Base-by-base conservation (phyloP, 1,284 basidiomycete species). In the Rhodotorula glutinis region DNA sequence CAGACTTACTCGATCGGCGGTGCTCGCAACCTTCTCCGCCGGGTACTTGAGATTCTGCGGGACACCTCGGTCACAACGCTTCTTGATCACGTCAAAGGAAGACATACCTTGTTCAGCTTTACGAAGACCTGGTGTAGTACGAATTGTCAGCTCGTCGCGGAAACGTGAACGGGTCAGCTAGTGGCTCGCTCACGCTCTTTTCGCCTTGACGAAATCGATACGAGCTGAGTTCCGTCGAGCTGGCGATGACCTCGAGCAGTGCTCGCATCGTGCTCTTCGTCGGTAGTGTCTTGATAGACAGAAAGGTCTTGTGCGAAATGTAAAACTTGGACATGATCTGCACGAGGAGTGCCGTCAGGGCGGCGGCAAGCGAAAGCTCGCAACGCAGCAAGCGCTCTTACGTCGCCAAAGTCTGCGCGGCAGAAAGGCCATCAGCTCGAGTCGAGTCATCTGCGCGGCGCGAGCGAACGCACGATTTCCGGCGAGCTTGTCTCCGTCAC, bases 121-220 rank as follows among this genome's bases (percentile, higher is more conserved):
- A 49, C 43, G 2, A 67, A 51, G 11, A 69, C 55, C 66, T 65
- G 55, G 1, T 9, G 25, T 7, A 29, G 4, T 0, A 2, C 10
- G 47, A 5, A 17, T 44, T 2, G 41, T 52, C 38, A 33, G 51
- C 10, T 14, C 2, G 30, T 14, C 8, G 10, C 2, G 27, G 11
- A 3, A 16, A 4, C 25, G 23, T 33, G 4, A 25, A 9, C 7
- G 14, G 17, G 46, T 29, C 2, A 60, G 65, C 53, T 56, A 5
- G 33, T 38, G 33, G 53, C 78, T 78, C 57, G 27, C 57, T 38
- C 13, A 62, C 71, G 53, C 54, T 56, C 55, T 79, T 79, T 58
- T 79, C 79, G n/a, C 77, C 79, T n/a, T 70, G 67, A 40, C 79
- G 69, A 51, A 79, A 66, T 11, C 78, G 70, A 38, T 77, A 66